These are phyloP conservation scores for Penicillium sp. DNA, from an alignment of 2,329 filamentous ascomycete genomes.

Conservation along the genomic window DNA sequence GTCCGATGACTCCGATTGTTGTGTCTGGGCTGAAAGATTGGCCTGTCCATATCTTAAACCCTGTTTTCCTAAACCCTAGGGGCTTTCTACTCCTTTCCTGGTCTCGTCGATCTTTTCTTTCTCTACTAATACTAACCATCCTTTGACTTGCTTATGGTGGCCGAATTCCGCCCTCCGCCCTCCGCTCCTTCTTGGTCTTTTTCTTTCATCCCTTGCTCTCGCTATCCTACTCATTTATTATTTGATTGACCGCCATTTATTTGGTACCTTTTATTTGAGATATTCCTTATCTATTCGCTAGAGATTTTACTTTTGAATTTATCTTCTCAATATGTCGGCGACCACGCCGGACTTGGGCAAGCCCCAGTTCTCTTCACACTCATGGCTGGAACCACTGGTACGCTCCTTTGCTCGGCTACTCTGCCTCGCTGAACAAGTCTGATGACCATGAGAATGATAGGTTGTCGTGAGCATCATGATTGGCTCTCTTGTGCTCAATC, in stretches of 20 bases:
- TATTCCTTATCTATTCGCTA: neutral
- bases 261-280: neutral
- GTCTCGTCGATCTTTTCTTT: neutral
- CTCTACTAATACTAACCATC: neutral
- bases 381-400: conserved; percentile 40
- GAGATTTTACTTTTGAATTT: neutral
- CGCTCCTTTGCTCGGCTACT: conserved; percentile 10
- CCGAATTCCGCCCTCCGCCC: neutral
- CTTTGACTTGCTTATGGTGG: neutral
- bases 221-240: neutral
- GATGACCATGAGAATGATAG: conserved; percentile 26
- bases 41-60: neutral
- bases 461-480: conserved; percentile 55
- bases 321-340: conserved; percentile 1
- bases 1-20: neutral
- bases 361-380: conserved; percentile 38
- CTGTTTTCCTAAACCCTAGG: neutral
- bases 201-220: conserved; percentile 1
- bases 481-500: conserved; percentile 51
- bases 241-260: neutral
- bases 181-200: neutral
- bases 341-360: conserved; percentile 33
- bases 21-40: neutral
- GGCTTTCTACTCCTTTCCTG: neutral
- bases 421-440: neutral